phyloP scores from a whole-genome alignment of 129 eudicot genomes.

The Artemisia tridentata region DNA sequence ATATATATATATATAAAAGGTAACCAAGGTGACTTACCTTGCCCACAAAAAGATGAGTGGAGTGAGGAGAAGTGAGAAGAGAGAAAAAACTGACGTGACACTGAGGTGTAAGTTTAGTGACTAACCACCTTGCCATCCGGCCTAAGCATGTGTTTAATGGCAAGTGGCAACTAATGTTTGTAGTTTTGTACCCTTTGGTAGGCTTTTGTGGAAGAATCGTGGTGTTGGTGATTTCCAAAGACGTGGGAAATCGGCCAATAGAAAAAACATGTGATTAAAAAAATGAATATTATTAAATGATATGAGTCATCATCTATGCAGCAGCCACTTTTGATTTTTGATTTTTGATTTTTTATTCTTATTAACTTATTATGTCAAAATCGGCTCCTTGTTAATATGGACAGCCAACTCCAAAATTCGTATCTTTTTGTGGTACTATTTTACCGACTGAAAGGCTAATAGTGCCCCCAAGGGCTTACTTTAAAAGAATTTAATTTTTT shows the following conservation, averaged over 20 bases:
- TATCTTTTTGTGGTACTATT: not conserved
- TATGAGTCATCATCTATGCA: slow-evolving; percentile 25
- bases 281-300: not conserved
- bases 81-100: too few relatives aligned
- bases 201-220: not conserved
- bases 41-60: too few relatives aligned
- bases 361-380: not conserved
- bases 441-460: slow-evolving; percentile 4
- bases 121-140: too few relatives aligned
- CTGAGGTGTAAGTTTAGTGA: too few relatives aligned
- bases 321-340: slow-evolving; percentile 19
- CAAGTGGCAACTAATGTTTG: not conserved
- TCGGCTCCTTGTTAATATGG: slow-evolving; percentile 22
- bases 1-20: too few relatives aligned
- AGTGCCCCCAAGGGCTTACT: not conserved
- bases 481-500: not conserved
- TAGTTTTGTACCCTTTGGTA: not conserved
- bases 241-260: slow-evolving; percentile 16
- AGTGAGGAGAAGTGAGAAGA: too few relatives aligned
- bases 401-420: slow-evolving; percentile 6
- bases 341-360: not conserved
- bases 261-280: slow-evolving; percentile 11
- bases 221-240: slow-evolving; percentile 18
- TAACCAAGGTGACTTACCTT: too few relatives aligned
- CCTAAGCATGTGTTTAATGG: slow-evolving; percentile 12